Evolutionary conservation across 1,284 basidiomycete genomes (phyloP).

Genomic region (Apiotrichum gamsii): DNA sequence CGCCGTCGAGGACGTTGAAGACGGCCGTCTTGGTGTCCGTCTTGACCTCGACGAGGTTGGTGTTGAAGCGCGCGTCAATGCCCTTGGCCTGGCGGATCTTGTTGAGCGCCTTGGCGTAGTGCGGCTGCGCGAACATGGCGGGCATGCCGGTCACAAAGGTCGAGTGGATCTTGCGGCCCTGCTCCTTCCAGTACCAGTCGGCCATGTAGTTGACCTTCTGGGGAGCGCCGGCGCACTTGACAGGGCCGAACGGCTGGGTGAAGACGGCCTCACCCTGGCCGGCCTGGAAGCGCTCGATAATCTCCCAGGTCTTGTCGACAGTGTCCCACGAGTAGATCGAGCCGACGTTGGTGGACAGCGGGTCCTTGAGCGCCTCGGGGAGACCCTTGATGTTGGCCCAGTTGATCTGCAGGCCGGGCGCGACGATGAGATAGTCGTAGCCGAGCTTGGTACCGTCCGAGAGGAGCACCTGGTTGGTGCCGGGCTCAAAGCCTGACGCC

Average conservation of each 20-base stretch:
- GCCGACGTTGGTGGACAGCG: conserved; percentile 67
- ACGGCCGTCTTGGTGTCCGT: conserved; percentile 65
- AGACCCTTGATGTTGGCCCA: conserved; percentile 74
- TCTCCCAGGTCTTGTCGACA: conserved; percentile 77
- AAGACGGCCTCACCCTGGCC: conserved; percentile 75
- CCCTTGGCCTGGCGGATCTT: conserved; percentile 70
- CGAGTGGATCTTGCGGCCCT: conserved; percentile 49
- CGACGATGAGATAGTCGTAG: conserved; percentile 85
- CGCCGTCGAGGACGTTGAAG: conserved; percentile 67
- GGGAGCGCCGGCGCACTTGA: conserved; percentile 93
- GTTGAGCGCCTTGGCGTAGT: conserved; percentile 84
- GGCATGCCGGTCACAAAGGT: conserved; percentile 90
- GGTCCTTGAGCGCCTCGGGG: conserved; percentile 66
- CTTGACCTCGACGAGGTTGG: conserved; percentile 76
- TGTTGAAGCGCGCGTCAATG: conserved; percentile 70
- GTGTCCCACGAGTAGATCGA: conserved; percentile 89
- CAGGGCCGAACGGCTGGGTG: conserved; percentile 88
- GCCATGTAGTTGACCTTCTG: conserved; percentile 97
- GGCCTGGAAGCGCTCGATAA: conserved; percentile 65
- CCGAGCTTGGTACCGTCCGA: conserved; percentile 65
- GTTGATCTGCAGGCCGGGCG: conserved; percentile 76
- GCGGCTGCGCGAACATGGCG: conserved; percentile 76
- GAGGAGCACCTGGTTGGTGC: conserved; percentile 62
- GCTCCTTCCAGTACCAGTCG: conserved; percentile 48
- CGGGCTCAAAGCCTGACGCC: conserved; percentile 70